phyloP scores from a whole-genome alignment of 108 stramenopile species.

The Pseudonitzschia multiseries region DNA sequence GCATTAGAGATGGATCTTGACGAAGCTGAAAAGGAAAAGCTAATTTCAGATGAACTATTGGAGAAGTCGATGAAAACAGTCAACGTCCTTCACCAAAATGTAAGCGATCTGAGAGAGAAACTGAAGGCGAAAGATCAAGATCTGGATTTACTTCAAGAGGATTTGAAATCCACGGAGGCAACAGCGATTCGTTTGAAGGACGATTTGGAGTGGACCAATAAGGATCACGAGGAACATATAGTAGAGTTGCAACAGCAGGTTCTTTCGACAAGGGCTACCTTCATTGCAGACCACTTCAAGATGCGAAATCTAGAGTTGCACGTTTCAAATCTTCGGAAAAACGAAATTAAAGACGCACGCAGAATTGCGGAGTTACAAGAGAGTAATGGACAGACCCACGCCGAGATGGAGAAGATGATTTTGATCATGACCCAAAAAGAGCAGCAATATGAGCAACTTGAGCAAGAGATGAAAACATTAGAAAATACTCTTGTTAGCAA shows the following conservation, averaged over 20 bases:
- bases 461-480: background rate
- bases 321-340: constrained; percentile 1
- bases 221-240: background rate
- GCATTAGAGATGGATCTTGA: background rate
- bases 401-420: constrained; percentile 11
- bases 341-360: background rate
- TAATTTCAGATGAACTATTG: background rate
- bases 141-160: background rate
- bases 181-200: background rate
- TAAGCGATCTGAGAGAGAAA: background rate
- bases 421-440: background rate
- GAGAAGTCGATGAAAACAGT: background rate
- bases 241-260: constrained; percentile 7
- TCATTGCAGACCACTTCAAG: constrained; percentile 2
- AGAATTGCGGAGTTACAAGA: background rate
- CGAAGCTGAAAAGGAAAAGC: background rate
- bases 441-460: background rate
- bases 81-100: background rate
- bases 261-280: constrained; percentile 5
- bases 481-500: background rate
- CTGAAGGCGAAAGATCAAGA: background rate
- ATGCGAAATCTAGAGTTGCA: background rate
- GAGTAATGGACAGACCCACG: background rate
- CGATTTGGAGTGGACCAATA: background rate
- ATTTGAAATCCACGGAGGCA: background rate